Evolutionary conservation across 352 stramenopile genomes (phyloP), one percentile per base, ranked within the genome.

Genomic region (Chrysophaeum taylorii): DNA sequence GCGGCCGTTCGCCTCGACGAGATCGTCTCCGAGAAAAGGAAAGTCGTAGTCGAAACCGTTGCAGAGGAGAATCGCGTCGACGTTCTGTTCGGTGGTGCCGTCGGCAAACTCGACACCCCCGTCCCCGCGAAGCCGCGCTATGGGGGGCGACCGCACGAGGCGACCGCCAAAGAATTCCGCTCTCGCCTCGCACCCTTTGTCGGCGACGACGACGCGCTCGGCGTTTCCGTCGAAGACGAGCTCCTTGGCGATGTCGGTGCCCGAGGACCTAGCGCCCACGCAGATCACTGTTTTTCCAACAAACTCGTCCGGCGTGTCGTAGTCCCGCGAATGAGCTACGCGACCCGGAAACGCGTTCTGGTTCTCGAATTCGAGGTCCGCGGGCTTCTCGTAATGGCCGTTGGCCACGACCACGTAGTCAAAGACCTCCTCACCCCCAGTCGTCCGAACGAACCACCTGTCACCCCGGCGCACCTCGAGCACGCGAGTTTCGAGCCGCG

Each of bases 1-100:
- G 38, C 70, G 57, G 16, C 14, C 21, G 36, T 33, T 38, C 68
- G 16, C n/a, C 23, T 37, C 21, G 5, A 60, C 48, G 18, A 71
- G 33, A n/a, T 73, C 71, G 7, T 33, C 1, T 14, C 27, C 25
- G 5, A 85, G 63, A 33, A 85, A 85, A 1, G 74, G 72, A 48
- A 82, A 80, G 27, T 74, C 39, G 70, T 85, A 85, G 25, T 79
- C 48, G 69, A 81, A 85, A 16, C 80, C 79, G 21, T 79, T 85
- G 48, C 75, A 82, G 35, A 76, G 80, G 31, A 85, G 60, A 12
- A 85, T 76, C 1, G 39, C 54, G 69, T 85, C 79, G 27, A 83
- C 70, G 38, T 71, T 29, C 53, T 61, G 37, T 41, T 78, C 62
- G 36, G 41, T 15, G 15, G 38, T 72, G 23, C 78, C 78, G 38